Evolutionary conservation across 768 basidiomycete genomes (phyloP), one percentile per base, ranked within the genome.

Genomic region (Amanita rubescens): DNA sequence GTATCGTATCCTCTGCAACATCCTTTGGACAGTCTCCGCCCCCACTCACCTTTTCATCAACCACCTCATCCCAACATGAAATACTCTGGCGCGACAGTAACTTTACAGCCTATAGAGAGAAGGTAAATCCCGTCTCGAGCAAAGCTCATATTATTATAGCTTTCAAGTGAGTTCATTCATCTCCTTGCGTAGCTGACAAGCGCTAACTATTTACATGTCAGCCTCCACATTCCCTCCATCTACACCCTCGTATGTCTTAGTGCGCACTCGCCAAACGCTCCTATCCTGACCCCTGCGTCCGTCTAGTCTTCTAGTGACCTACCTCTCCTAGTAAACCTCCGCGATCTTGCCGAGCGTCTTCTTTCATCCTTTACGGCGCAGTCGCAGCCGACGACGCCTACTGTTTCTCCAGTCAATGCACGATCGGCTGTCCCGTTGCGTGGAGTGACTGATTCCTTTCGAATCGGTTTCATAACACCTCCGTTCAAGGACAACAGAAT

Each of bases 401-500:
- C 70, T 10, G 34, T 39, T 17, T 5, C 19, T 19, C 8, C 63
- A 68, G n/a, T 59, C 69, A 25, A 60, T 71, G 3, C 62, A 37
- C 49, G 65, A 35, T 61, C 63, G 42, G 60, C 65, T n/a, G 58
- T 71, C n/a, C 59, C 43, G 14, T 38, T 65, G 11, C 63, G 69
- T 41, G 59, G 64, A 33, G 53, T 63, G 30, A 65, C 71, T 58
- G 60, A 70, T 43, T 65, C 68, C 22, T 81, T 85, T 59, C 78
- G 75, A 47, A 82, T 89, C 56, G 87, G 87, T 35, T 90, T 89
- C 70, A 88, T 89, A 56, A 85, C 86, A 0, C 81, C 85, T 14
- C 87, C 86, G 0, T 87, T 87, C 70, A 81, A 75, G 60, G 87
- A 90, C 63, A 80, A 69, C 67, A 87, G 85, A 64, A 87, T 89